Percentiles rank a stretch among this genome's conserved stretches.
These are phyloP conservation scores for Gremmenia infestans DNA, from an alignment of 2,329 filamentous ascomycete species.

Conservation along the genomic window DNA sequence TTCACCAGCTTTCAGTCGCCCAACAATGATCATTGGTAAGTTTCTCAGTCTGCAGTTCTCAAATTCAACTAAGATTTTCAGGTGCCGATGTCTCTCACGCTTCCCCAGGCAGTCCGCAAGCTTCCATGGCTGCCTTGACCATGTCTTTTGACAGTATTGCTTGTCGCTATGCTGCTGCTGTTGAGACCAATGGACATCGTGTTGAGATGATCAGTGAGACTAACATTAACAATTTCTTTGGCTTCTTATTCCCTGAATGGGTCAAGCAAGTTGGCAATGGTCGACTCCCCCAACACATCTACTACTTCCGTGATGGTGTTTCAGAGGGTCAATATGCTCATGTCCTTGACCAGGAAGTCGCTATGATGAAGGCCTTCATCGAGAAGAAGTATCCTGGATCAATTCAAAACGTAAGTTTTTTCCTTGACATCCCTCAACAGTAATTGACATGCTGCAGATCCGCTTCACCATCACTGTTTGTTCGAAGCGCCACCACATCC, in stretches of 20 bases:
- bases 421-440: not conserved
- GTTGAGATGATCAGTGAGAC: slow-evolving; percentile 69
- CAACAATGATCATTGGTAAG: slow-evolving; percentile 72
- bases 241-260: slow-evolving; percentile 62
- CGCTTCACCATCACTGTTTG: slow-evolving; percentile 84
- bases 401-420: slow-evolving; percentile 21
- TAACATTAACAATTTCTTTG: slow-evolving; percentile 64
- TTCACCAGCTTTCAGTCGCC: slow-evolving; percentile 39
- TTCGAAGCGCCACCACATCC: slow-evolving; percentile 90
- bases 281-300: slow-evolving; percentile 63
- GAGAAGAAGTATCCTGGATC: slow-evolving; percentile 30
- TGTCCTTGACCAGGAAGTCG: slow-evolving; percentile 74
- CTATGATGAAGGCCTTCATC: slow-evolving; percentile 61
- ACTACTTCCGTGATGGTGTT: slow-evolving; percentile 92
- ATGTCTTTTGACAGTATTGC: slow-evolving; percentile 69
- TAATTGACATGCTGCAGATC: slow-evolving; percentile 16
- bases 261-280: slow-evolving; percentile 47
- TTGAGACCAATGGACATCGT: slow-evolving; percentile 77
- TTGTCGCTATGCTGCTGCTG: slow-evolving; percentile 71
- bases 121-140: slow-evolving; percentile 84
- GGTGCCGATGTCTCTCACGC: slow-evolving; percentile 89
- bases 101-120: slow-evolving; percentile 57
- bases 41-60: not conserved
- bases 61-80: slow-evolving; percentile 45
- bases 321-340: slow-evolving; percentile 79